These are phyloP conservation scores for Xylariaceae sp. DNA, from an alignment of 2,329 filamentous ascomycete species.

Conservation along the genomic window DNA sequence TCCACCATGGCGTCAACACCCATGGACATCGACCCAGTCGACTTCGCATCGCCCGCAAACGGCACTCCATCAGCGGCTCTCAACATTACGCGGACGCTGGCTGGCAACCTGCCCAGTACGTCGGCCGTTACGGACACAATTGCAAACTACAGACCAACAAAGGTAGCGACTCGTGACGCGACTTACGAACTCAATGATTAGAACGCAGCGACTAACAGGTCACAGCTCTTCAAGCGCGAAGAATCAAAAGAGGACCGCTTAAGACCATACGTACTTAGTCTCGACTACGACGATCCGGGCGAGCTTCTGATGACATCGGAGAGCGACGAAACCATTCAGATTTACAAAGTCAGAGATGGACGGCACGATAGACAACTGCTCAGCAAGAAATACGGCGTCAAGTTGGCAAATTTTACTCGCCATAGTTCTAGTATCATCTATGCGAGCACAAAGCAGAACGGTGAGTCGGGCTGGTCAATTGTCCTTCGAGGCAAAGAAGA, in stretches of 20 bases:
- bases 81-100: conserved; percentile 47
- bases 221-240: conserved; percentile 55
- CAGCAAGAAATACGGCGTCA: conserved; percentile 95
- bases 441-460: conserved; percentile 90
- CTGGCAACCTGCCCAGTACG: conserved; percentile 39
- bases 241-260: conserved; percentile 48
- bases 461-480: conserved; percentile 39
- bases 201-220: conserved; percentile 6
- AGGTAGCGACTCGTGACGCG: conserved; percentile 45
- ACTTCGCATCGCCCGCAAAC: conserved; percentile 37
- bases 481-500: not conserved
- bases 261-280: conserved; percentile 68
- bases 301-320: conserved; percentile 87
- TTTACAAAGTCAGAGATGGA: conserved; percentile 90
- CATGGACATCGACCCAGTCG: conserved; percentile 51
- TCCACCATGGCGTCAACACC: conserved; percentile 48
- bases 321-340: conserved; percentile 90
- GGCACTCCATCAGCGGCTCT: conserved; percentile 38
- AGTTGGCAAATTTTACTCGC: conserved; percentile 91
- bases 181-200: conserved; percentile 1
- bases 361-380: conserved; percentile 83
- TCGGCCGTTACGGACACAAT: conserved; percentile 75
- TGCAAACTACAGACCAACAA: conserved; percentile 69
- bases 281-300: conserved; percentile 95
- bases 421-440: conserved; percentile 88